Conservation (phyloP, 371 early-diverging fungal genomes). For the Capniomyces stellatus region DNA sequence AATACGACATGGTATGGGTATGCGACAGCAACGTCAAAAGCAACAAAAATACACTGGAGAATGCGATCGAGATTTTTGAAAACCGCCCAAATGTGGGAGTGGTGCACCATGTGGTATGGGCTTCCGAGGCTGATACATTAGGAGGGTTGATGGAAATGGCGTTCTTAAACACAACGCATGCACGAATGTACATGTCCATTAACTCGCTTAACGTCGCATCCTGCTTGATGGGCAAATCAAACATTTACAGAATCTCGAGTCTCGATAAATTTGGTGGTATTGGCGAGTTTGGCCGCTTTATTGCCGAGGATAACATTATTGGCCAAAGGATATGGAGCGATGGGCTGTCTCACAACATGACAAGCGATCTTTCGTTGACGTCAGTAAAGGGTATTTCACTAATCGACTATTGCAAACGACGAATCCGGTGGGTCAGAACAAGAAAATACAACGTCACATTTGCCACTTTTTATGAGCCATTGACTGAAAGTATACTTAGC, state of each 20-base stretch:
- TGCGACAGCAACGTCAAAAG: constrained; percentile 77
- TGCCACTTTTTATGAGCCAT: constrained; percentile 76
- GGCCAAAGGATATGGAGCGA: constrained; percentile 66
- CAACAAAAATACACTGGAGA: constrained; percentile 48
- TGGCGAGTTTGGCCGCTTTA: constrained; percentile 60
- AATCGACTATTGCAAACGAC: constrained; percentile 54
- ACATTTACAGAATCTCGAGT: constrained; percentile 70
- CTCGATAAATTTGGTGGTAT: constrained; percentile 68
- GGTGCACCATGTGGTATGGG: constrained; percentile 81
- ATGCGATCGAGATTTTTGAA: constrained; percentile 51
- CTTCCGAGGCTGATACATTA: constrained; percentile 43
- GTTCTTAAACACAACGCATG: constrained; percentile 78
- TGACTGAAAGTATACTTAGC: constrained; percentile 70
- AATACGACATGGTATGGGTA: constrained; percentile 84
- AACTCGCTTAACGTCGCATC: constrained; percentile 63
- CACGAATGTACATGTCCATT: constrained; percentile 81
- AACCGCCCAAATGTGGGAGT: constrained; percentile 58
- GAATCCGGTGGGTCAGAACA: constrained; percentile 80
- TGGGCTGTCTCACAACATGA: constrained; percentile 68
- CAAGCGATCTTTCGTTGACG: constrained; percentile 68
- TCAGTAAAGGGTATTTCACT: constrained; percentile 51
- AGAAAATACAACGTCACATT: constrained; percentile 74
- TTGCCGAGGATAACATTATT: constrained; percentile 89
- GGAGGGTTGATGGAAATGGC: constrained; percentile 70
- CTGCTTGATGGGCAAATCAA: constrained; percentile 89